Conservation (phyloP, 352 stramenopile species). For the Globisporangium viniferum region DNA sequence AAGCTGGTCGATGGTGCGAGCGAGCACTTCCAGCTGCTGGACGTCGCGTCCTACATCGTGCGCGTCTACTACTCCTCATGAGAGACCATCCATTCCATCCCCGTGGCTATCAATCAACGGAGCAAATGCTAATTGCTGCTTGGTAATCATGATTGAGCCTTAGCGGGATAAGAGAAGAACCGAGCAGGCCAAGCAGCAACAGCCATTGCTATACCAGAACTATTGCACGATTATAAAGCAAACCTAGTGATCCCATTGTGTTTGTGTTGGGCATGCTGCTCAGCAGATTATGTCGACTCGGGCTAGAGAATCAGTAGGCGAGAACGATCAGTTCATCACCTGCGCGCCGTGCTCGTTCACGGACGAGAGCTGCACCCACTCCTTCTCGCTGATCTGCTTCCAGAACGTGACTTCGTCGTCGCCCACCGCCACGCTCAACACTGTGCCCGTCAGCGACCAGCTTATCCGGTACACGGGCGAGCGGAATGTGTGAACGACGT, state of each 20-base stretch:
- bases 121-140: background rate
- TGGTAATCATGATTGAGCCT: background rate
- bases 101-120: background rate
- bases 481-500: constrained; percentile 67
- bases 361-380: constrained; percentile 73
- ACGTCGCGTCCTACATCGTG: constrained; percentile 89
- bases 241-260: background rate
- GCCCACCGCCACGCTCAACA: constrained; percentile 20
- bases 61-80: constrained; percentile 54
- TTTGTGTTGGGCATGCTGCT: background rate
- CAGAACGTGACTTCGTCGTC: constrained; percentile 58
- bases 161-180: background rate
- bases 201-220: background rate
- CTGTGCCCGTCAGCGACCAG: constrained; percentile 57
- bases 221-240: background rate
- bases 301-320: too few species aligned
- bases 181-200: background rate
- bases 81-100: background rate
- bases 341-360: constrained; percentile 66
- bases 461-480: constrained; percentile 78
- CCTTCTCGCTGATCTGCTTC: constrained; percentile 60
- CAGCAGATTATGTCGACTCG: background rate
- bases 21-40: constrained; percentile 96
- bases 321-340: constrained; percentile 9
- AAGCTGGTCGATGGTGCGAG: constrained; percentile 95